phyloP scores from a whole-genome alignment of 192 early-diverging fungal species.

The Backusella psychrophila region DNA sequence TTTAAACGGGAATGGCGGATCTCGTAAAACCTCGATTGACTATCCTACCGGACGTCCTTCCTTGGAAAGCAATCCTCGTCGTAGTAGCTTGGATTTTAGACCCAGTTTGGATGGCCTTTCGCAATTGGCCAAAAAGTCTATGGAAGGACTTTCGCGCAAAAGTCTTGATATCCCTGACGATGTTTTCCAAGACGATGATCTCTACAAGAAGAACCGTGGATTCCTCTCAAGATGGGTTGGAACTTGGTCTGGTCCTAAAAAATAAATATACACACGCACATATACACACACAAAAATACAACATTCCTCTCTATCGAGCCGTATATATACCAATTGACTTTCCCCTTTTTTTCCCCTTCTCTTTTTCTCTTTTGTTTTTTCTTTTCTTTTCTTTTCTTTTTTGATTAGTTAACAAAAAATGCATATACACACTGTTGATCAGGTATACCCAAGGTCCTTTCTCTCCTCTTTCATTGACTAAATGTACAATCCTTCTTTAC shows the following conservation, averaged over 20 bases:
- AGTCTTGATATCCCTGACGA: conserved; percentile 19
- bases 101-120: conserved; percentile 34
- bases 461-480: conserved; percentile 5
- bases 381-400: not conserved
- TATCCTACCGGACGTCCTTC: conserved; percentile 19
- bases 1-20: conserved; percentile 25
- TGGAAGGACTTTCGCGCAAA: conserved; percentile 24
- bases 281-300: not conserved
- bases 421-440: conserved; percentile 9
- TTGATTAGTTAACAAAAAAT: not conserved
- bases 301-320: not conserved
- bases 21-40: conserved; percentile 21
- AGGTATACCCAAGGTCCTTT: conserved; percentile 3
- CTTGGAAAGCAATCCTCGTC: conserved; percentile 6
- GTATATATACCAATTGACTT: conserved; percentile 5
- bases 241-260: conserved; percentile 8
- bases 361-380: not conserved
- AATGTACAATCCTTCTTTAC: not conserved
- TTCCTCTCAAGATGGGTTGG: conserved; percentile 26
- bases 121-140: conserved; percentile 28
- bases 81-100: conserved; percentile 31
- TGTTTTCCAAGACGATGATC: not conserved
- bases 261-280: not conserved
- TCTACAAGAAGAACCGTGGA: conserved; percentile 5
- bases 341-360: not conserved